Evolutionary conservation across 140 eudicot species (phyloP).

Genomic region (Bidens hawaiensis): DNA sequence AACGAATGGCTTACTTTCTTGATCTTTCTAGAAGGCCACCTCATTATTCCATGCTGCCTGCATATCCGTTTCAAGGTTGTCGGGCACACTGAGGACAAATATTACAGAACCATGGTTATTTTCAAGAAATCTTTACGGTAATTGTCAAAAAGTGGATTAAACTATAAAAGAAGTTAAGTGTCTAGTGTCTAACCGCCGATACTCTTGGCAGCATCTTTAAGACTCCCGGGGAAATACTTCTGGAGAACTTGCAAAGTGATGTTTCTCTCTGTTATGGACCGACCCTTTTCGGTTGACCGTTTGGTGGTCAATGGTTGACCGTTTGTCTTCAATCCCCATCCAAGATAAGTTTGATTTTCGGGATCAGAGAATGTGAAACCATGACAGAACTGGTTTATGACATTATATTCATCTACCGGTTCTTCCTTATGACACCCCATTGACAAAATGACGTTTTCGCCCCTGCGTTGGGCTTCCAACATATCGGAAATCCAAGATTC

Average conservation of each 20-base stretch:
- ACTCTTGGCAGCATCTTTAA: slow-evolving; percentile 67
- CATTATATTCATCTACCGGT: slow-evolving; percentile 47
- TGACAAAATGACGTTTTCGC: slow-evolving; percentile 46
- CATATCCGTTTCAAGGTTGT: slow-evolving; percentile 68
- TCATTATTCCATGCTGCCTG: slow-evolving; percentile 58
- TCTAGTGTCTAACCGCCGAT: slow-evolving; percentile 52
- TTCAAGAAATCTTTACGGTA: neutral
- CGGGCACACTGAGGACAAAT: slow-evolving; percentile 54
- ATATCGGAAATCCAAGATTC: slow-evolving; percentile 54
- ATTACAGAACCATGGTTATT: slow-evolving; percentile 1
- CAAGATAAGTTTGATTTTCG: slow-evolving; percentile 31
- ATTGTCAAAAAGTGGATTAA: neutral
- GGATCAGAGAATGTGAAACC: slow-evolving; percentile 23
- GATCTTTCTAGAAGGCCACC: slow-evolving; percentile 76
- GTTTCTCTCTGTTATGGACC: slow-evolving; percentile 41
- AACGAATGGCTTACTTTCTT: slow-evolving; percentile 64
- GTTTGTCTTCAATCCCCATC: slow-evolving; percentile 31
- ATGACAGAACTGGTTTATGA: slow-evolving; percentile 27
- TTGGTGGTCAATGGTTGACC: slow-evolving; percentile 20
- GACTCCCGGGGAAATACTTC: slow-evolving; percentile 65
- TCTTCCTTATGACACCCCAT: slow-evolving; percentile 56
- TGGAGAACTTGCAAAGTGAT: slow-evolving; percentile 59
- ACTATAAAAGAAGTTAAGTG: slow-evolving; percentile 5
- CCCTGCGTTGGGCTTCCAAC: slow-evolving; percentile 55
- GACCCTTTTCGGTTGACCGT: slow-evolving; percentile 33